phyloP scores from a whole-genome alignment of 1,139 yeast genomes.

The Zygosaccharomyces sapae region DNA sequence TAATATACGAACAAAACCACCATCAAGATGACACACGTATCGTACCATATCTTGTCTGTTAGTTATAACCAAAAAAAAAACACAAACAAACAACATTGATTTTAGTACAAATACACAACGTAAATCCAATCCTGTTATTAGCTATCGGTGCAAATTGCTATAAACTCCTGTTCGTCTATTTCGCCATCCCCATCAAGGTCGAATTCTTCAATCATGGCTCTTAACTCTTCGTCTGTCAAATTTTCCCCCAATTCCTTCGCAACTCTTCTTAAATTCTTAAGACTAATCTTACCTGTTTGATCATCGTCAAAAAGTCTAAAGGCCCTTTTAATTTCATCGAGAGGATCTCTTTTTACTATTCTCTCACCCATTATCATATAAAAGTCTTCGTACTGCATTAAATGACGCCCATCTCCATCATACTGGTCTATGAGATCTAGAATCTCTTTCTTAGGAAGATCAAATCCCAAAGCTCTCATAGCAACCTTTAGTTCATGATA shows the following conservation, averaged over 20 bases:
- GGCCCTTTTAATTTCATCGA: constrained; percentile 88
- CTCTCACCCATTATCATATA: constrained; percentile 60
- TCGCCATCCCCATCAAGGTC: constrained; percentile 97
- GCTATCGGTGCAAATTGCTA: constrained; percentile 74
- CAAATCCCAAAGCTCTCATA: constrained; percentile 90
- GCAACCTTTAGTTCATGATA: constrained; percentile 92
- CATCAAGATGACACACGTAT: too few species aligned
- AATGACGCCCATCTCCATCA: constrained; percentile 69
- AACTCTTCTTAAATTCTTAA: constrained; percentile 79
- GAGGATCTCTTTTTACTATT: constrained; percentile 81
- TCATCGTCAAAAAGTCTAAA: constrained; percentile 89
- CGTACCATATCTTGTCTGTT: too few species aligned
- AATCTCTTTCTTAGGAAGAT: constrained; percentile 73
- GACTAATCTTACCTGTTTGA: constrained; percentile 75
- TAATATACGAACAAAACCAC: too few species aligned
- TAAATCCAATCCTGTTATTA: constrained; percentile 6
- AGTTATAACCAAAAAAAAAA: too few species aligned
- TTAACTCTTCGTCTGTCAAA: constrained; percentile 83
- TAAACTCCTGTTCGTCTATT: constrained; percentile 88
- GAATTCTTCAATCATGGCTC: constrained; percentile 97
- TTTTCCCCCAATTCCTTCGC: constrained; percentile 93
- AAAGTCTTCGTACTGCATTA: constrained; percentile 78
- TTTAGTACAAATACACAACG: constrained; percentile 38
- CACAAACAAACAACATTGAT: too few species aligned
- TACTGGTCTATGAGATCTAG: constrained; percentile 75